A percentile compares a stretch with the other conserved stretches of the same genome.
Evolutionary conservation across 192 early-diverging fungal species (phyloP).

Genomic region (Fimicolochytrium jonesii): DNA sequence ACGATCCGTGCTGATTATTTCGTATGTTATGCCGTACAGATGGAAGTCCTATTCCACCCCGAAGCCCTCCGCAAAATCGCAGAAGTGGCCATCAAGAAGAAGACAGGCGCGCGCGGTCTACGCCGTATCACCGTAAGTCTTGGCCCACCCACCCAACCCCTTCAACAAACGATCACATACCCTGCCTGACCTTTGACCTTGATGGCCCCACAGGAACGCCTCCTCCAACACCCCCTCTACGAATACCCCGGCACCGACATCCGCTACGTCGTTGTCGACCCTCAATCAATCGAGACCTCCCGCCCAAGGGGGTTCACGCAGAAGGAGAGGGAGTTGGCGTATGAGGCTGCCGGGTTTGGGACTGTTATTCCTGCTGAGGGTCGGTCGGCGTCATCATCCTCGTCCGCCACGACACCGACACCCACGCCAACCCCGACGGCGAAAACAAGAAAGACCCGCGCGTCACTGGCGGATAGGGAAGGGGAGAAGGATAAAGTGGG

Average conservation of each 20-base stretch:
- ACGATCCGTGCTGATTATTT: too few species aligned
- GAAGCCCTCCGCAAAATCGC: slow-evolving; percentile 69
- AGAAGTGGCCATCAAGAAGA: slow-evolving; percentile 67
- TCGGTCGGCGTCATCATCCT: not conserved
- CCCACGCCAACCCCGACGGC: not conserved
- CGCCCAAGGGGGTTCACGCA: not conserved
- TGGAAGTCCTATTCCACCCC: slow-evolving; percentile 69
- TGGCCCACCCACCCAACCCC: too few species aligned
- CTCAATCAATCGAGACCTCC: not conserved
- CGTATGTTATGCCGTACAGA: too few species aligned
- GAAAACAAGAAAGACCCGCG: not conserved
- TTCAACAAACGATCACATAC: too few species aligned
- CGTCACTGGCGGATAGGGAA: not conserved
- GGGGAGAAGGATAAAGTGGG: not conserved
- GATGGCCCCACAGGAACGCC: slow-evolving; percentile 64
- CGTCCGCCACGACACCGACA: not conserved
- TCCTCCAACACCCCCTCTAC: slow-evolving; percentile 78
- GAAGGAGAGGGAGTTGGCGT: not conserved
- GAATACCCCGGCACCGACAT: slow-evolving; percentile 71
- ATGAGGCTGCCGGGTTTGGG: slow-evolving; percentile 4
- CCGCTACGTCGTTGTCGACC: slow-evolving; percentile 62
- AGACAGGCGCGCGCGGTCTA: slow-evolving; percentile 83
- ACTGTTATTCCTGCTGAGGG: too few species aligned
- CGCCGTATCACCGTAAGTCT: slow-evolving; percentile 75
- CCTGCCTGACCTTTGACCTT: too few species aligned